These are phyloP conservation scores for Pleurotus tuber-regium DNA, from an alignment of 768 basidiomycete genomes.

Conservation along the genomic window DNA sequence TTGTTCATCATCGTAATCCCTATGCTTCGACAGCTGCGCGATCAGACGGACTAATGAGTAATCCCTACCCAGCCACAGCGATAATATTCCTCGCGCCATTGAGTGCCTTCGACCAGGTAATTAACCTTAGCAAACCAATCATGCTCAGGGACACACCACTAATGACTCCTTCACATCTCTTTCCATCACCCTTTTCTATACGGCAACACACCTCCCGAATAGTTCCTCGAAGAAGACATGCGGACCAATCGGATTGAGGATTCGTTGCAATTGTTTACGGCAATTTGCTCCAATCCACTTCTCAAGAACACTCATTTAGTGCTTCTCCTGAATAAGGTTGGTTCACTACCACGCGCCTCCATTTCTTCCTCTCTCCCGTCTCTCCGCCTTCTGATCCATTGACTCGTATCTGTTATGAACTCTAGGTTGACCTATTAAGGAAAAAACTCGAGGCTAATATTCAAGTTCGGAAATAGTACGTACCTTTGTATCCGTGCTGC, in stretches of 20 bases:
- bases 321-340: constrained; percentile 76
- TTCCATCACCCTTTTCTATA: too few relatives aligned
- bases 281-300: constrained; percentile 74
- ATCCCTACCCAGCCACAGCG: constrained; percentile 55
- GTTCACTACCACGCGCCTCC: constrained; percentile 15
- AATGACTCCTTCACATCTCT: not conserved
- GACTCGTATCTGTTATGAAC: constrained; percentile 11
- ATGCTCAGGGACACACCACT: not conserved
- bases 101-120: constrained; percentile 83
- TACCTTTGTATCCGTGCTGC: constrained; percentile 13
- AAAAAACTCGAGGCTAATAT: constrained; percentile 68
- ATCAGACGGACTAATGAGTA: not conserved
- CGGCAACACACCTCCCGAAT: too few relatives aligned
- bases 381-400: not conserved
- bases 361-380: too few relatives aligned
- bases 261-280: constrained; percentile 74
- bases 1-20: not conserved
- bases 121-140: constrained; percentile 12
- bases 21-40: too few relatives aligned
- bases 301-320: constrained; percentile 72
- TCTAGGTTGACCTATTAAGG: constrained; percentile 67
- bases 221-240: constrained; percentile 84
- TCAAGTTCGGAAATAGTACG: constrained; percentile 76
- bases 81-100: constrained; percentile 87
- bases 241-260: constrained; percentile 79